These are phyloP conservation scores for Ophiostoma himal-ulmi DNA, from an alignment of 2,329 filamentous ascomycete species.

Conservation along the genomic window DNA sequence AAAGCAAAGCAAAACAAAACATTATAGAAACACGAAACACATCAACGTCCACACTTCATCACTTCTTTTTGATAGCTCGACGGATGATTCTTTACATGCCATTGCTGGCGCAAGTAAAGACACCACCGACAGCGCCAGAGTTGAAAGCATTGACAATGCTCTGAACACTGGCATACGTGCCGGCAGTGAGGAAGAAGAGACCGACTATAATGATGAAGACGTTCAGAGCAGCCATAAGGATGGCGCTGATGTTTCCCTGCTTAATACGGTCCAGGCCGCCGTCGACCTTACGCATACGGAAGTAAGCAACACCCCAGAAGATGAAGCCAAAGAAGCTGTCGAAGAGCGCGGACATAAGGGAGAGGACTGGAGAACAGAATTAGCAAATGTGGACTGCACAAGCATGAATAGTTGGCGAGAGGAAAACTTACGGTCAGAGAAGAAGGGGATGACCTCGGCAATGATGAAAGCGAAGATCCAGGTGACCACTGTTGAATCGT, in stretches of 20 bases:
- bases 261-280: conserved; percentile 49
- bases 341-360: conserved; percentile 79
- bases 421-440: conserved; percentile 59
- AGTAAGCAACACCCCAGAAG: conserved; percentile 81
- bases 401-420: conserved; percentile 29
- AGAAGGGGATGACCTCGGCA: conserved; percentile 89
- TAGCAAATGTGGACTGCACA: not conserved
- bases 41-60: not conserved
- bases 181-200: conserved; percentile 72
- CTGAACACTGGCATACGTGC: conserved; percentile 74
- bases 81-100: conserved; percentile 45
- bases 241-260: conserved; percentile 46
- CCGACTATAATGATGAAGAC: conserved; percentile 66
- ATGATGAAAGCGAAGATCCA: conserved; percentile 93
- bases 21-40: not conserved
- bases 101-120: conserved; percentile 69
- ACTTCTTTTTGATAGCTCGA: not conserved
- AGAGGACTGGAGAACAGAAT: conserved; percentile 43
- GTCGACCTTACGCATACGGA: conserved; percentile 66
- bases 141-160: conserved; percentile 69
- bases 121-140: conserved; percentile 56
- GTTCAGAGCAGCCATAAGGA: conserved; percentile 59
- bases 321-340: conserved; percentile 95
- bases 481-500: conserved; percentile 44
- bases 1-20: conserved; percentile 6